Evolutionary conservation across 179 eudicot genomes (phyloP).

Genomic region (Beta corolliflora): DNA sequence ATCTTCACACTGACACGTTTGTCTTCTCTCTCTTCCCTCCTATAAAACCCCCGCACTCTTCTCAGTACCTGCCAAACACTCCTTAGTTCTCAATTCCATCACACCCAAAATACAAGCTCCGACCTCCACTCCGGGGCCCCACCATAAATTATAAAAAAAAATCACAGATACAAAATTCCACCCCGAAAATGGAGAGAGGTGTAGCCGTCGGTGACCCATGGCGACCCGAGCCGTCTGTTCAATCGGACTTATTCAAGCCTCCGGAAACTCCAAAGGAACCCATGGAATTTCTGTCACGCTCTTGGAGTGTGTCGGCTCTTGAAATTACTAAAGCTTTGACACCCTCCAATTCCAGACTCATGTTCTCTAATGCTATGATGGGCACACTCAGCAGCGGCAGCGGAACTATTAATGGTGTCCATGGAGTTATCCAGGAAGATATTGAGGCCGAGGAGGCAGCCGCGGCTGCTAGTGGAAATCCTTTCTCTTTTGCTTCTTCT

Average conservation of each 20-base stretch:
- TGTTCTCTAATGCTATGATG: slow-evolving; percentile 27
- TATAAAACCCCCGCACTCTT: slow-evolving; percentile 27
- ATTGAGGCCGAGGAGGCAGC: slow-evolving; percentile 32
- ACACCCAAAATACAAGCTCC: not conserved
- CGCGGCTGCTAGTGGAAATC: slow-evolving; percentile 44
- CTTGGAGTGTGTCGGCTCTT: slow-evolving; percentile 83
- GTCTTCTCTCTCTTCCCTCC: slow-evolving; percentile 11
- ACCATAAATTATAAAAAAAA: not conserved
- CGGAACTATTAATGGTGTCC: slow-evolving; percentile 5
- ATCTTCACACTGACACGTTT: slow-evolving; percentile 23
- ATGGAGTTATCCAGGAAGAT: slow-evolving; percentile 51
- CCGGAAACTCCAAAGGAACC: slow-evolving; percentile 83
- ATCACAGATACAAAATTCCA: not conserved
- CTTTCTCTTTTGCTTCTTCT: slow-evolving; percentile 77
- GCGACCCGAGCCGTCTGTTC: slow-evolving; percentile 28
- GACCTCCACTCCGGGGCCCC: slow-evolving; percentile 2
- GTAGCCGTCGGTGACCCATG: slow-evolving; percentile 37
- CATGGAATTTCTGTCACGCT: slow-evolving; percentile 92
- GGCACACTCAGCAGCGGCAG: not conserved
- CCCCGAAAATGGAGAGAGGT: slow-evolving; percentile 34
- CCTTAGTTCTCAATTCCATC: not conserved
- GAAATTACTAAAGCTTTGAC: slow-evolving; percentile 76
- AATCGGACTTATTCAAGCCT: slow-evolving; percentile 45
- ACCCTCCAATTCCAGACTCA: slow-evolving; percentile 37
- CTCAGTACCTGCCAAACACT: slow-evolving; percentile 23